phyloP scores from a whole-genome alignment of 2,329 filamentous ascomycete genomes.

The Fusarium paranaense region DNA sequence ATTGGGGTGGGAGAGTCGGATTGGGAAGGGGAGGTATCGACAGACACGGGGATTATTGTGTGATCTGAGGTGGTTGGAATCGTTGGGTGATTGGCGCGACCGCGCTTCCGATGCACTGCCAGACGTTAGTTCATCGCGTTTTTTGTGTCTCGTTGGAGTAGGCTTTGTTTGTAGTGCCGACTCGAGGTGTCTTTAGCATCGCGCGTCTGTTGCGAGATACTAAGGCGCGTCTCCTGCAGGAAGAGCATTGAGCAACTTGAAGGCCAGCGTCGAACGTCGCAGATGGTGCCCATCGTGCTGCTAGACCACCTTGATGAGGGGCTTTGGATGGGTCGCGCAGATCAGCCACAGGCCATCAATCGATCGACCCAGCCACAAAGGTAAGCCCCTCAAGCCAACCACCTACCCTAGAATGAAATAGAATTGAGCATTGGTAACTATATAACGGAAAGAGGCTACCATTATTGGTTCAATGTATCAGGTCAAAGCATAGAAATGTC shows the following conservation, averaged over 20 bases:
- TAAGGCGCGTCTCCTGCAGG: background rate
- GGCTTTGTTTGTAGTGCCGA: background rate
- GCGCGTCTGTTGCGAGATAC: background rate
- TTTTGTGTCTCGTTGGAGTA: background rate
- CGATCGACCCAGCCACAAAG: background rate
- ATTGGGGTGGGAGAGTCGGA: background rate
- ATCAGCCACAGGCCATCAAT: background rate
- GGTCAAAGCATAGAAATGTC: too few species aligned
- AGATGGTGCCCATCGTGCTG: background rate
- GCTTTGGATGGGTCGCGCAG: background rate
- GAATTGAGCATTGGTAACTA: background rate
- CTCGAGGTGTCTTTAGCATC: background rate
- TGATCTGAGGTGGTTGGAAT: background rate
- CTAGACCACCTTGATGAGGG: background rate
- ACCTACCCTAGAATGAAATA: background rate
- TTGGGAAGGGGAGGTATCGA: background rate
- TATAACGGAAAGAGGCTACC: too few species aligned
- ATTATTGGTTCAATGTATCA: too few species aligned
- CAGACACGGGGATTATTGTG: background rate
- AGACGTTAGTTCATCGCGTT: background rate
- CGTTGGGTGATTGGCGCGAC: background rate
- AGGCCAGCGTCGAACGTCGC: fast-evolving
- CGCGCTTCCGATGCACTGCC: background rate
- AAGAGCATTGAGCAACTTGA: fast-evolving
- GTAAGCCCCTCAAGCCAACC: too few species aligned